These are phyloP conservation scores for Hypomyces rosellus DNA, from an alignment of 2,329 filamentous ascomycete species.

Conservation along the genomic window DNA sequence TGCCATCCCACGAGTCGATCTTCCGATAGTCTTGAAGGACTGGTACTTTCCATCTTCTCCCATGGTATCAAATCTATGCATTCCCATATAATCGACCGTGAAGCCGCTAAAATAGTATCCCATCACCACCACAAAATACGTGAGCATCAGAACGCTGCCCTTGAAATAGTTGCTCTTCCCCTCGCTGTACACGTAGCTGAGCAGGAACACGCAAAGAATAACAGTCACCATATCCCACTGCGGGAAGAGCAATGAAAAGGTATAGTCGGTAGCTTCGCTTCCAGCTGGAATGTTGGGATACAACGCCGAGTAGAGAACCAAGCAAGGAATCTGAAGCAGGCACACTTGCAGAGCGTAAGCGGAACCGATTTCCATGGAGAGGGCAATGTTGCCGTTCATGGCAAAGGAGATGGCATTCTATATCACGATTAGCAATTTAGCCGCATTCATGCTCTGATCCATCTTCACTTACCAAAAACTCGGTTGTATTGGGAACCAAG, in stretches of 20 bases:
- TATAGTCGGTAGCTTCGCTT: slow-evolving; percentile 47
- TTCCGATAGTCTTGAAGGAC: slow-evolving; percentile 49
- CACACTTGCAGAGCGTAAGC: slow-evolving; percentile 96
- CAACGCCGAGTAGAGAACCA: slow-evolving; percentile 85
- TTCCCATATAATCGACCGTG: slow-evolving; percentile 38
- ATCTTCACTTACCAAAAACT: slow-evolving; percentile 69
- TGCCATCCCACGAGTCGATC: slow-evolving; percentile 29
- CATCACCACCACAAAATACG: slow-evolving; percentile 84
- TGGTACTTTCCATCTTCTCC: slow-evolving; percentile 43
- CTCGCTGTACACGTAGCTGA: slow-evolving; percentile 97
- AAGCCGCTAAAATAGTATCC: slow-evolving; percentile 81
- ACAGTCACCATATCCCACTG: slow-evolving; percentile 99
- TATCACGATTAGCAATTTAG: slow-evolving; percentile 6
- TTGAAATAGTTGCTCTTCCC: slow-evolving; percentile 99
- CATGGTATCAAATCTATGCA: slow-evolving; percentile 49
- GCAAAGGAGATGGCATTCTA: slow-evolving; percentile 97
- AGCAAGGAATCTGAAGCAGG: slow-evolving; percentile 83
- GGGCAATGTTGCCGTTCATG: slow-evolving; percentile 98
- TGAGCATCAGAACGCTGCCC: slow-evolving; percentile 87
- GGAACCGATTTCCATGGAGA: slow-evolving; percentile 98
- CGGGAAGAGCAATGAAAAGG: slow-evolving; percentile 86
- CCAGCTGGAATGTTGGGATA: slow-evolving; percentile 43
- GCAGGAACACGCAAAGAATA: slow-evolving; percentile 88
- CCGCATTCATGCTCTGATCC: background rate
- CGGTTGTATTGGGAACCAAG: slow-evolving; percentile 94